Evolutionary conservation across 805 yeast genomes (phyloP), one percentile per base, ranked within the genome.

Genomic region (Wickerhamomyces hampshirensis): DNA sequence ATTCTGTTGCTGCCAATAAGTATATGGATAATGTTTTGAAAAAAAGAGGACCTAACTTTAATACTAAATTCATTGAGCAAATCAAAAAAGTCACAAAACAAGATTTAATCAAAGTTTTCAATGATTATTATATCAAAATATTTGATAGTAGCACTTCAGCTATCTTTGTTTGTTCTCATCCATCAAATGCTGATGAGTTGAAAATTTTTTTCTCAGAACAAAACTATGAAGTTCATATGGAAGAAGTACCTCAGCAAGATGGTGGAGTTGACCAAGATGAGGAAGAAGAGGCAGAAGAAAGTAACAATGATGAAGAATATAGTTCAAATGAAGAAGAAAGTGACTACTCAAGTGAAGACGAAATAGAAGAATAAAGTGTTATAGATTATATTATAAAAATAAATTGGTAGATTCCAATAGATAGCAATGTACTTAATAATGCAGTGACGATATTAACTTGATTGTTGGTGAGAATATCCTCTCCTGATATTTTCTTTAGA

Each of bases 131-230:
- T 51, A 60, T 71, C 19, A 79, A 80, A 2, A 50, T 91, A 37
- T 91, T 91, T 56, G 68, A 76, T 27, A 47, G 77, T 9, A 52
- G 63, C 0, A 58, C 59, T 1, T 77, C 93, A 10, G 62, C 72
- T 16, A 68, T 85, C 8, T 88, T 87, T 51, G 64, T 80, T 4
- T 77, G 87, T 50, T 73, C 89, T 37, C 88, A 93, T 47, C 83
- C 91, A 3, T 63, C 79, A 2, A 81, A 79, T 44, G 55, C 63
- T 4, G 74, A 66, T 0, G 60, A 58, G 5, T 60, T 84, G 35
- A 58, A 60, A 29, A 59, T 55, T 13, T 75, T 67, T 37, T 73
- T 89, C 37, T 51, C 48, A 8, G 49, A 49, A 1, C 59, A 64
- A 33, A 94, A 94, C 0, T 91, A 82, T 53, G 59, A 63, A 0